These are phyloP conservation scores for Monilinia fructigena DNA, from an alignment of 2,329 filamentous ascomycete species.

Conservation along the genomic window DNA sequence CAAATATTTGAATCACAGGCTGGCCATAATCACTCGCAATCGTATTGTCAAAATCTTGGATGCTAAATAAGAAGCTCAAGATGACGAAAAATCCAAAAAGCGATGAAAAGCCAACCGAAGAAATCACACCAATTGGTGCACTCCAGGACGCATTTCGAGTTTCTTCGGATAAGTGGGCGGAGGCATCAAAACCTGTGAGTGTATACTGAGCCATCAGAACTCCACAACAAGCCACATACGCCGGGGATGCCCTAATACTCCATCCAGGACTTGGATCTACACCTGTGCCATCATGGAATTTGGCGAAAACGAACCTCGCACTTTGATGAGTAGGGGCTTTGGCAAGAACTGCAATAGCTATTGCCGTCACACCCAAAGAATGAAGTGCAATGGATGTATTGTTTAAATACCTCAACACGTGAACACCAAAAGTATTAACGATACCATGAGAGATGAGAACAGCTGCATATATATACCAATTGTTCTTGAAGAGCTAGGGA, in stretches of 20 bases:
- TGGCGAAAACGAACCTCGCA: constrained; percentile 55
- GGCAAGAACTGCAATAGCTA: constrained; percentile 56
- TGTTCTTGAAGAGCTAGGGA: constrained; percentile 48
- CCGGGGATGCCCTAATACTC: constrained; percentile 52
- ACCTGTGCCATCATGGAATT: constrained; percentile 54
- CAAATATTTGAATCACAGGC: constrained; percentile 57
- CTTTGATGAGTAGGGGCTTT: constrained; percentile 56
- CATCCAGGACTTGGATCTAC: constrained; percentile 47
- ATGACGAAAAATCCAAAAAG: constrained; percentile 61
- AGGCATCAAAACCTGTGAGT: constrained; percentile 54
- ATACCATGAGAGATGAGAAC: constrained; percentile 54
- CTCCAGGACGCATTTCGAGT: constrained; percentile 56
- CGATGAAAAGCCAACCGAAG: constrained; percentile 54
- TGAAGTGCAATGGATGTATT: constrained; percentile 56
- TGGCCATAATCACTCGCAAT: constrained; percentile 49
- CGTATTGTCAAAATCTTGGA: constrained; percentile 55
- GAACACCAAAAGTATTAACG: constrained; percentile 58
- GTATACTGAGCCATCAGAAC: constrained; percentile 56
- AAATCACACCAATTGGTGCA: constrained; percentile 57
- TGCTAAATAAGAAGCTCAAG: constrained; percentile 55
- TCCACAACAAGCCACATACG: constrained; percentile 55
- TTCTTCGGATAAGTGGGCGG: constrained; percentile 58
- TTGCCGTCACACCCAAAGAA: constrained; percentile 51
- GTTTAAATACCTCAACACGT: constrained; percentile 55
- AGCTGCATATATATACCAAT: constrained; percentile 62